phyloP scores from a whole-genome alignment of 345 rosid genomes.

The Crucihimalaya himalaica region DNA sequence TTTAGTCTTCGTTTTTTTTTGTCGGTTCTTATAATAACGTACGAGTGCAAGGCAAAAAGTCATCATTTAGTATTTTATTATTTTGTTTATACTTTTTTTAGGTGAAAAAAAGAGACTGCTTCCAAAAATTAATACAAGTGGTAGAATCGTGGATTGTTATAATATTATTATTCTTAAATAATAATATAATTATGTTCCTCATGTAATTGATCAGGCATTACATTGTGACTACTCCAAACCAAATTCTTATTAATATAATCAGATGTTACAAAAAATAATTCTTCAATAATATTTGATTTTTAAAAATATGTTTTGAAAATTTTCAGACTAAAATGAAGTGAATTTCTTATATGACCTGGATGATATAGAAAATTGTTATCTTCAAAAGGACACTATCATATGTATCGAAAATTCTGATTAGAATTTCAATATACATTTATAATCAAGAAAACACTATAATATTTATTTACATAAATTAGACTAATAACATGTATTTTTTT shows the following conservation, averaged over 20 bases:
- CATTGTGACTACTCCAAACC: no score
- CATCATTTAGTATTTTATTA: conserved; percentile 7
- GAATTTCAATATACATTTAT: not conserved
- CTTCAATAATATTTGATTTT: not conserved
- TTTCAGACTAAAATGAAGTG: not conserved
- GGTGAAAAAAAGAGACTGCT: not conserved
- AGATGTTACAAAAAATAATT: not conserved
- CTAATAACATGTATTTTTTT: not conserved
- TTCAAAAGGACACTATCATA: not conserved
- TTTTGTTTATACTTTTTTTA: not conserved
- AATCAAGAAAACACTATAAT: not conserved
- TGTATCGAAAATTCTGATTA: not conserved
- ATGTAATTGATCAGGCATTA: no score
- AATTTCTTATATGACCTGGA: not conserved
- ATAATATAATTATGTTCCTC: no score
- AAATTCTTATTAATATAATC: no score
- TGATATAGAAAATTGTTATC: not conserved
- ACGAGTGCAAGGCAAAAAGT: conserved; percentile 25
- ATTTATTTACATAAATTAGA: not conserved
- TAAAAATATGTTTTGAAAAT: not conserved
- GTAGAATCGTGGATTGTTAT: conserved; percentile 28
- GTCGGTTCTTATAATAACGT: conserved; percentile 39
- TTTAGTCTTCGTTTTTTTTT: conserved; percentile 24
- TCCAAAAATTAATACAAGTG: conserved; percentile 20
- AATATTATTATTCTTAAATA: not conserved